These are phyloP conservation scores for Sutorius eximius DNA, from an alignment of 1,284 basidiomycete species.

Conservation along the genomic window DNA sequence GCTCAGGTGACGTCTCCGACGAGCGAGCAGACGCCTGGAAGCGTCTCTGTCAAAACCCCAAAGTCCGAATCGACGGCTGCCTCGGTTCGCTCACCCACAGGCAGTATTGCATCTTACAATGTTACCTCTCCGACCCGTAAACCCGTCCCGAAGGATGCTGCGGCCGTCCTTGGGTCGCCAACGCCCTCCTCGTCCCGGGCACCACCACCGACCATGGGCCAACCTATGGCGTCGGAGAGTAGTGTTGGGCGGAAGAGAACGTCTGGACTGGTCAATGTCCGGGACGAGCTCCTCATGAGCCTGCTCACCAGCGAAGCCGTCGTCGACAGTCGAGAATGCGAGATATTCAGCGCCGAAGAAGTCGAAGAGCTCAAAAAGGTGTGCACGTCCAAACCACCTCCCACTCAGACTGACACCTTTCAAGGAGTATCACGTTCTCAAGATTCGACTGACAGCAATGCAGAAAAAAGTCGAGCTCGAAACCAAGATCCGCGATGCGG, in stretches of 20 bases:
- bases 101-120: constrained; percentile 28
- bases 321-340: constrained; percentile 74
- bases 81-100: constrained; percentile 21
- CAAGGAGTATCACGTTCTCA: constrained; percentile 70
- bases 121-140: constrained; percentile 33
- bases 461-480: constrained; percentile 72
- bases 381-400: constrained; percentile 21
- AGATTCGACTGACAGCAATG: constrained; percentile 59
- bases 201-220: constrained; percentile 26
- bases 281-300: constrained; percentile 80
- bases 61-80: constrained; percentile 14
- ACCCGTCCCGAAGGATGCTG: constrained; percentile 22
- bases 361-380: constrained; percentile 92
- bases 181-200: constrained; percentile 42
- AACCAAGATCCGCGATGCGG: constrained; percentile 80
- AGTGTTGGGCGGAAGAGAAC: constrained; percentile 39
- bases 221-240: constrained; percentile 36
- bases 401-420: constrained; percentile 1
- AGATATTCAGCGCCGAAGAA: constrained; percentile 79
- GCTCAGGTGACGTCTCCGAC: constrained; percentile 25
- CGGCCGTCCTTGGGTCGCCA: constrained; percentile 32
- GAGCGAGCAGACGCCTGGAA: constrained; percentile 25
- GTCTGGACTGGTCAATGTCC: constrained; percentile 48
- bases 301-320: constrained; percentile 86
- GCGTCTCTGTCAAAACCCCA: constrained; percentile 28